Evolutionary conservation across 495 filamentous ascomycete species (phyloP), one percentile per base, ranked within the genome.

Genomic region (Penicillium herquei): DNA sequence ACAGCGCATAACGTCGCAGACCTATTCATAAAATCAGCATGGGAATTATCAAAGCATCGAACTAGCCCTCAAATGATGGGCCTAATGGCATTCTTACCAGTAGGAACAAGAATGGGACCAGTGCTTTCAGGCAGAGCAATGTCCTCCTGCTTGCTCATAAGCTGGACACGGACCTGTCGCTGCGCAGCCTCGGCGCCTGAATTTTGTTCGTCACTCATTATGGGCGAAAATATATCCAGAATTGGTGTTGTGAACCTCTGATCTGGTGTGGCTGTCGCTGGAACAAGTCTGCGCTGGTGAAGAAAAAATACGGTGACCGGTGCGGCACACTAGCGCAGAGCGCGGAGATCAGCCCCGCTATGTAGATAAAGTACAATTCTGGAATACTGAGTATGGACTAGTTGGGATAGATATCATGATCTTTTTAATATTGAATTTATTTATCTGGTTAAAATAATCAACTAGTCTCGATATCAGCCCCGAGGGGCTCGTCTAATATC

Each of bases 1-100:
- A 97, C 16, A 98, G 84, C 51, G 86, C 90, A 81, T 96, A 94
- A 70, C 94, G 85, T 61, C 89, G 87, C 55, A 97, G 80, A 49
- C 86, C 91, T 90, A 26, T 49, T 49, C 45, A n/a, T 21, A 55
- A 17, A 41, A 18, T 7, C 35, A 34, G 18, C 30, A 53, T 64
- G 35, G 70, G 54, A 41, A 61, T 54, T 40, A 3, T 42, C 14
- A 39, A 39, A 1, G 14, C 16, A 39, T n/a, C 26, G 39, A 21
- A 34, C 10, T 31, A n/a, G 39, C 54, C 18, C 21, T 21, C 7
- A n/a, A 52, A 44, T 63, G 32, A 39, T 21, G 35, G 11, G 21
- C 21, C 2, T 26, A 26, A 65, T 17, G 32, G 13, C 47, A 34
- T 52, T 65, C 74, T 73, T 78, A 87, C 85, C 76, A 7, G 85